These are phyloP conservation scores for Dactylellina leptospora DNA, from an alignment of 2,329 filamentous ascomycete species.

Conservation along the genomic window DNA sequence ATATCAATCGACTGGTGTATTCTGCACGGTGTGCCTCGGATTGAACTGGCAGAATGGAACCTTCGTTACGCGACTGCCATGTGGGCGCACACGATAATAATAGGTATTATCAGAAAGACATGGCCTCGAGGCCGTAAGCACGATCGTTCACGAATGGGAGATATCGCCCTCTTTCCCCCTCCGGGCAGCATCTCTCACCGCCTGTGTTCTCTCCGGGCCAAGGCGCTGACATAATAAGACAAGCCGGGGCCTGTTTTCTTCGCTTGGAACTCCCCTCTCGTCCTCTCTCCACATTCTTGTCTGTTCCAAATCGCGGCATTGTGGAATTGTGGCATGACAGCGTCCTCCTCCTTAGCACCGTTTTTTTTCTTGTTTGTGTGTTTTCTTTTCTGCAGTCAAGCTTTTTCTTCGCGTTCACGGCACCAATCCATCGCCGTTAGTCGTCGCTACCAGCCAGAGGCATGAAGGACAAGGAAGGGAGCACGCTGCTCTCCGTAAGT, in stretches of 20 bases:
- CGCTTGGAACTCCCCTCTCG: constrained; percentile 17
- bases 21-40: no score
- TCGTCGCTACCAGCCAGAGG: constrained; percentile 9
- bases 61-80: no score
- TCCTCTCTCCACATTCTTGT: constrained; percentile 16
- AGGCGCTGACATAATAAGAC: constrained; percentile 44
- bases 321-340: constrained; percentile 32
- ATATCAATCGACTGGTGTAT: no score
- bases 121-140: no score
- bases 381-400: constrained; percentile 51
- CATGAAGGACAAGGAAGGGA: constrained; percentile 52
- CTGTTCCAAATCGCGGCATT: constrained; percentile 28
- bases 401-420: constrained; percentile 50
- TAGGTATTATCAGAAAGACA: no score
- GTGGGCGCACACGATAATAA: no score
- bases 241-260: constrained; percentile 4
- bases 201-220: constrained; percentile 26
- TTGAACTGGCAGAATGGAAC: no score
- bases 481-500: constrained; percentile 48
- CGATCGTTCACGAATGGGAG: neutral
- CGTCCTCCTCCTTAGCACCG: constrained; percentile 49
- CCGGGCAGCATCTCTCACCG: neutral
- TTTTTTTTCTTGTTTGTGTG: constrained; percentile 56
- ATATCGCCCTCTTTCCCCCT: neutral
- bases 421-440: constrained; percentile 3